Percentiles rank a stretch among this genome's conserved stretches.
phyloP scores from a whole-genome alignment of 306 rosid genomes.

The Vigna mungo region DNA sequence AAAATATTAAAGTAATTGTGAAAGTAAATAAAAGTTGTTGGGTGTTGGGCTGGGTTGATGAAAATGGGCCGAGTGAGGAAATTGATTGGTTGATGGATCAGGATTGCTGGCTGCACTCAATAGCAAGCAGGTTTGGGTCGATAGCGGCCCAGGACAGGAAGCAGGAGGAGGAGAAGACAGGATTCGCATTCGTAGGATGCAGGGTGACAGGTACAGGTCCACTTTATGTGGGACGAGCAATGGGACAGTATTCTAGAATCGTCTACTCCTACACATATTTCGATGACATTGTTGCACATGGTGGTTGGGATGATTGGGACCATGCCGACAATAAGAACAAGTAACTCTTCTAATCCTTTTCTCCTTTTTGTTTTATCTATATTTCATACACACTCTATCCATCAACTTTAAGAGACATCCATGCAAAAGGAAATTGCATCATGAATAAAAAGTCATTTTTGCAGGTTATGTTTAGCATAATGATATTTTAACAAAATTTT shows the following conservation, averaged over 20 bases:
- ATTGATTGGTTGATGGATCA: slow-evolving; percentile 27
- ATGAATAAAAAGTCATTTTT: too few relatives aligned
- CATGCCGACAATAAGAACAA: slow-evolving; percentile 60
- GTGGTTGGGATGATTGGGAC: slow-evolving; percentile 92
- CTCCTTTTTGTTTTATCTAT: too few relatives aligned
- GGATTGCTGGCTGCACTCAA: slow-evolving; percentile 83
- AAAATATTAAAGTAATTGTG: too few relatives aligned
- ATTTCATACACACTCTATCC: too few relatives aligned
- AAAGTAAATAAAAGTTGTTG: too few relatives aligned
- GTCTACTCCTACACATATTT: slow-evolving; percentile 77
- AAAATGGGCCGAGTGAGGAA: background rate
- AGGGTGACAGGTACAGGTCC: slow-evolving; percentile 79
- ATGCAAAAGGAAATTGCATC: too few relatives aligned
- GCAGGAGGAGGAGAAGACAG: slow-evolving; percentile 65
- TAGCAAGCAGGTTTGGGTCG: slow-evolving; percentile 80
- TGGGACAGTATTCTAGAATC: slow-evolving; percentile 77
- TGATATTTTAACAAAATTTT: too few relatives aligned
- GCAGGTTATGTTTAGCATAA: too few relatives aligned
- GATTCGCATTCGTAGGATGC: slow-evolving; percentile 80
- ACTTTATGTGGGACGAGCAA: slow-evolving; percentile 82
- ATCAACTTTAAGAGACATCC: too few relatives aligned
- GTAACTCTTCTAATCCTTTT: slow-evolving; percentile 33
- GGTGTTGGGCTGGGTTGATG: background rate
- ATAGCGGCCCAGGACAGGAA: slow-evolving; percentile 84
- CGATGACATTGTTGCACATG: slow-evolving; percentile 70